Evolutionary conservation across 768 basidiomycete genomes (phyloP).

Genomic region (Candolleomyces eurysporus): DNA sequence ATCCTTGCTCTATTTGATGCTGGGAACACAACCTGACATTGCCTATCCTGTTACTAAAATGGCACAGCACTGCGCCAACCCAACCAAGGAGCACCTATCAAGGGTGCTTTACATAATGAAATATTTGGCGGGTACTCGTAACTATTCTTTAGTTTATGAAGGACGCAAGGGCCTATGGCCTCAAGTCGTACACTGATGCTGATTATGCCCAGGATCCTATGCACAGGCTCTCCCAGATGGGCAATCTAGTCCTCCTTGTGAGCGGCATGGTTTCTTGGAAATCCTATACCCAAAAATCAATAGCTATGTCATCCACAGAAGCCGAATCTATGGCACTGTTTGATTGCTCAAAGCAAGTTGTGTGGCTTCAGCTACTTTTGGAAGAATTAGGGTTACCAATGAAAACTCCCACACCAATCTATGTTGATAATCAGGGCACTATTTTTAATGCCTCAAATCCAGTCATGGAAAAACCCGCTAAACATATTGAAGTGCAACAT

Average conservation of each 20-base stretch:
- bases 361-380: no score
- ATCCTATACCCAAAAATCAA: conserved; percentile 19
- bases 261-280: no score
- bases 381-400: no score
- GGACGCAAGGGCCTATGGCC: background rate
- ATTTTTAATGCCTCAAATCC: conserved; percentile 13
- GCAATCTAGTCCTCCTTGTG: no score
- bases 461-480: conserved; percentile 15
- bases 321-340: conserved; percentile 22
- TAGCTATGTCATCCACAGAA: conserved; percentile 19
- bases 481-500: conserved; percentile 28
- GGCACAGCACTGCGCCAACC: no score
- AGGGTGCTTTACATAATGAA: background rate
- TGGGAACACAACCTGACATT: no score
- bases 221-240: no score
- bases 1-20: no score
- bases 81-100: conserved; percentile 1
- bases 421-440: conserved; percentile 13
- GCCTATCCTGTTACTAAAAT: no score
- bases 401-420: no score
- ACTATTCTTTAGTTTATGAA: conserved; percentile 6
- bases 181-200: conserved; percentile 2
- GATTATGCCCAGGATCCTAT: no score
- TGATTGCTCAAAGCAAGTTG: conserved; percentile 12
- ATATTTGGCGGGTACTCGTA: conserved; percentile 3